phyloP scores from a whole-genome alignment of 2,329 filamentous ascomycete genomes.

The Allantophomopsis cytisporea region DNA sequence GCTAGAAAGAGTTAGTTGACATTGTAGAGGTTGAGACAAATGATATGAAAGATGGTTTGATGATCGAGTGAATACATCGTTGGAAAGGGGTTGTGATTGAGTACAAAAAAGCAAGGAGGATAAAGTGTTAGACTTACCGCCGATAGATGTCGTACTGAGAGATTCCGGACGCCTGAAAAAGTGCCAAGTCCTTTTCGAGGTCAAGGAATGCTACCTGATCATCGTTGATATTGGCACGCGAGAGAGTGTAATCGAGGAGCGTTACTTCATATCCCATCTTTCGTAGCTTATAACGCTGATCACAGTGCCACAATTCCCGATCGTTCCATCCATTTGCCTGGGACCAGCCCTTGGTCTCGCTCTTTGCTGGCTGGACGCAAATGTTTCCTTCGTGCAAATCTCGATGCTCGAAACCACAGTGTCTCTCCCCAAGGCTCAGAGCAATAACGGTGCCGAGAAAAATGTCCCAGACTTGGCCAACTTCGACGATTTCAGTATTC shows the following conservation, averaged over 20 bases:
- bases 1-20: constrained; percentile 27
- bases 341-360: no score
- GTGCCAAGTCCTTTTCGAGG: constrained; percentile 41
- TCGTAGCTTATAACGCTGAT: not conserved
- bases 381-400: constrained; percentile 54
- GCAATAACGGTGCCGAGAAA: constrained; percentile 47
- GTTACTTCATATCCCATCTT: constrained; percentile 36
- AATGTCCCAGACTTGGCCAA: constrained; percentile 46
- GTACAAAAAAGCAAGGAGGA: no score
- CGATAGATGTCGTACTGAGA: constrained; percentile 47
- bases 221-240: constrained; percentile 34
- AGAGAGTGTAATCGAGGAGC: constrained; percentile 52
- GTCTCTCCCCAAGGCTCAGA: constrained; percentile 42
- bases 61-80: no score
- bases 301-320: no score
- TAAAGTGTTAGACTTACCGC: constrained; percentile 33
- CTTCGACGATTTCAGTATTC: constrained; percentile 34
- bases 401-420: constrained; percentile 50
- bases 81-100: no score
- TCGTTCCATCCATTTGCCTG: not conserved
- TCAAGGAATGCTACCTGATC: constrained; percentile 35
- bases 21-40: no score
- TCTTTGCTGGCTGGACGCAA: constrained; percentile 25
- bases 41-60: no score
- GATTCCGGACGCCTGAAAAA: constrained; percentile 35